Evolutionary conservation across 2,329 filamentous ascomycete species (phyloP), one percentile per base, ranked within the genome.

Genomic region (Zasmidium angulare): DNA sequence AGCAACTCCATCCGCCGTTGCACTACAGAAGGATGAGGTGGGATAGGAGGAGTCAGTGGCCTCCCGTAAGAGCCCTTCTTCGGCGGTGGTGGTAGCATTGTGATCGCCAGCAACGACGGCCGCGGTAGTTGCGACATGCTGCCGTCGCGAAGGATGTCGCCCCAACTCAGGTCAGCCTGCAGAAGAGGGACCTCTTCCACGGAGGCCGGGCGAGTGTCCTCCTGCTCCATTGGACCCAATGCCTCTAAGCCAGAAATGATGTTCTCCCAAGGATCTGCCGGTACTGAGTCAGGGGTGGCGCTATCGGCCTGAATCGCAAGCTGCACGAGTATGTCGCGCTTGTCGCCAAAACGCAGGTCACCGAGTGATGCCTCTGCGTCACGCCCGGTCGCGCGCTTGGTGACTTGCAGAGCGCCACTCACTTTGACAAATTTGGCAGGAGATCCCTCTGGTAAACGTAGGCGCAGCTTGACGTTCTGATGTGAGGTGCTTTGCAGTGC

Each of bases 371-470:
- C 93, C 77, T 99, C 95, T 0, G 93, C 95, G 75, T 98, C 95
- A 53, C 92, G 88, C 11, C 95, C 95, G 22, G 93, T 96, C 14
- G 93, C 95, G 61, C 95, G 89, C 80, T 97, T 99, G 2, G 93
- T 98, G 63, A 96, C 96, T 72, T 98, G 93, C 59, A 99, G 80
- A 3, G 93, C 95, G 55, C 95, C 95, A 70, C 91, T 97, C 71
- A 99, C 98, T 79, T 99, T 99, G 74, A 97, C 91, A 73, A 99
- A 99, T 73, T 96, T 97, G 69, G 95, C 95, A 0, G 93, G 95
- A 2, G 95, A 99, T 20, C 95, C 95, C 77, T 99, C 95, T 0
- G 95, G 95, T 7, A 99, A 80, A 68, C 91, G 90, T 58, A 99
- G 85, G 80, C 96, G 96, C 56, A 99, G 83, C 79, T 96, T 97